Conservation (phyloP, 2,329 filamentous ascomycete genomes). For the Whalleya microplaca region DNA sequence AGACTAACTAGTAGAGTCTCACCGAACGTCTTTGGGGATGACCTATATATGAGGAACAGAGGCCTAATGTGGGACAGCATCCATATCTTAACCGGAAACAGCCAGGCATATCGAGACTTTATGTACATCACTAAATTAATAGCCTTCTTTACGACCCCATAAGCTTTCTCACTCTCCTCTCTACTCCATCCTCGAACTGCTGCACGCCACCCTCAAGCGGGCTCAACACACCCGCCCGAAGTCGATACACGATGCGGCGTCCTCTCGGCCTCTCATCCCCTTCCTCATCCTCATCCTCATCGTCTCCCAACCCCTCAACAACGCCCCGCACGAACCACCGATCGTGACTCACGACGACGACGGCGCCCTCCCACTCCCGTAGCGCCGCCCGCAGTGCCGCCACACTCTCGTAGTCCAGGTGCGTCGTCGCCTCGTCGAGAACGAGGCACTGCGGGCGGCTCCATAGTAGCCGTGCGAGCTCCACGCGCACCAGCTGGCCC, state of each 20-base stretch:
- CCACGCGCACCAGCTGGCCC: slow-evolving; percentile 71
- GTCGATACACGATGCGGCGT: slow-evolving; percentile 62
- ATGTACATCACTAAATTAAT: too few relatives aligned
- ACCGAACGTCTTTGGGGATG: too few relatives aligned
- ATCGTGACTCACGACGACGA: slow-evolving; percentile 81
- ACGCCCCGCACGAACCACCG: slow-evolving; percentile 78
- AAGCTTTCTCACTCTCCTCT: slow-evolving; percentile 31
- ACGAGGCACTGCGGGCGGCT: slow-evolving; percentile 71
- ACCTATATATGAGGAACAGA: too few relatives aligned
- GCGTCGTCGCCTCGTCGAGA: slow-evolving; percentile 82
- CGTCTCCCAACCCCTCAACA: slow-evolving; percentile 65
- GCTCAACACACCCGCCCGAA: slow-evolving; percentile 61
- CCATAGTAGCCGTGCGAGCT: slow-evolving; percentile 72
- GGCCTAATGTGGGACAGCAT: too few relatives aligned
- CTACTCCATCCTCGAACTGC: slow-evolving; percentile 54
- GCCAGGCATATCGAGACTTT: too few relatives aligned
- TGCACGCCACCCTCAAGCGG: slow-evolving; percentile 63
- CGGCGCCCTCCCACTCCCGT: slow-evolving; percentile 70
- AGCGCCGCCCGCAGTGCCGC: slow-evolving; percentile 70
- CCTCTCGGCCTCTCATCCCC: slow-evolving; percentile 48
- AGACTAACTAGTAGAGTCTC: too few relatives aligned
- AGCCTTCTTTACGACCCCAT: slow-evolving; percentile 9
- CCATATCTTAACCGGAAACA: too few relatives aligned
- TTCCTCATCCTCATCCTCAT: slow-evolving; percentile 40
- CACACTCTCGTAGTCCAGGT: slow-evolving; percentile 83